Base-by-base conservation (phyloP, 176 grass and related monocot genomes). In the Avena atlantica region DNA sequence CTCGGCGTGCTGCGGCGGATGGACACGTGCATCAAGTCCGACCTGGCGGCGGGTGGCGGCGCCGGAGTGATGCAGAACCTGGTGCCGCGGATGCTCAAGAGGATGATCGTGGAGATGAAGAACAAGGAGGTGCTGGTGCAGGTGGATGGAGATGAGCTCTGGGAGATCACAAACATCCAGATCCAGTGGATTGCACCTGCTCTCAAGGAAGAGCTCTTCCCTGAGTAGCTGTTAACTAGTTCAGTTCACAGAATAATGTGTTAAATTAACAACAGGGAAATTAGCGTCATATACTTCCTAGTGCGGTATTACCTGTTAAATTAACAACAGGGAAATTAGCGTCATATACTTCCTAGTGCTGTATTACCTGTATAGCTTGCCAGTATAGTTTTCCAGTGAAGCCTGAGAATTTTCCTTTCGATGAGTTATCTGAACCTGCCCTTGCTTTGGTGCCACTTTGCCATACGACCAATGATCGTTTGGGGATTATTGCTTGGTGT, bases 61-160 rank as follows among this genome's bases (percentile, higher is more conserved):
- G 76, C 85, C n/a, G 85, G 90, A 13, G 65, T 91, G 79, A 89
- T 98, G 85, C 96, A 89, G 87, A 85, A 87, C 9, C 52, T 89
- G 9, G 92, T 98, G 64, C 96, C 93, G 0, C 27, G 15, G 82
- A 85, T 95, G 85, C 88, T 98, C 25, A 98, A 94, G 87, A 70
- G 64, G 85, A 98, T 98, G 92, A 95, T 98, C 81, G 12, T 89
- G 24, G 90, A 92, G 90, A 98, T 98, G 96, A 98, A 96, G 90
- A 70, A 88, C 4, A 96, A 92, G 79, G 92, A 76, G 87, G 86
- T 98, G 81, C 74, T 98, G 8, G 90, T 91, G 70, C 87, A 88
- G 15, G 62, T 50, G 47, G 93, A 96, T 0, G 96, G 89, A 12
- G 94, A 96, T 1, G 89, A 93, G 69, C 89, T 98, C 19, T 98